Percentiles rank a stretch among this genome's conserved stretches.
Conservation (phyloP, 169 alveolate species). For the Eimeria zaria region DNA sequence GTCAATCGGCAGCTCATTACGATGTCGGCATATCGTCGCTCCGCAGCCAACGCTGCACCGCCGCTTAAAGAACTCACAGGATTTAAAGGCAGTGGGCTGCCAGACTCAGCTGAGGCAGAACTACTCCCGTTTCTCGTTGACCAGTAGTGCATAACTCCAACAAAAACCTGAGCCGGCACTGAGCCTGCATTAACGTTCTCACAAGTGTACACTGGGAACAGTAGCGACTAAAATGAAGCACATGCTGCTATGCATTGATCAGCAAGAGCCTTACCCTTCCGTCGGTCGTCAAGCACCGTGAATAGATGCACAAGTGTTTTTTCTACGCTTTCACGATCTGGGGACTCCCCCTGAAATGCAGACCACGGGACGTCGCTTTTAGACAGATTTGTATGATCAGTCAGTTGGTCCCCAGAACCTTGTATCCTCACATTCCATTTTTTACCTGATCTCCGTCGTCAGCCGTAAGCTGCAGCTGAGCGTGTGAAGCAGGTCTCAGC, state of each 20-base stretch:
- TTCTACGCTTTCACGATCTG: conserved; percentile 83
- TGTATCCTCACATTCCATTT: no score
- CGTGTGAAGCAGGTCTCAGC: conserved; percentile 2
- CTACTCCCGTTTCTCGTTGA: neutral
- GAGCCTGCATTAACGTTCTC: conserved; percentile 42
- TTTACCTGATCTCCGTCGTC: conserved; percentile 67
- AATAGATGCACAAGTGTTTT: conserved; percentile 82
- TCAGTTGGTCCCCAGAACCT: neutral
- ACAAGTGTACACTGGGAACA: neutral
- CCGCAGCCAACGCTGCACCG: conserved; percentile 83
- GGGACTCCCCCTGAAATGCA: conserved; percentile 72
- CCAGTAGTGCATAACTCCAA: conserved; percentile 71
- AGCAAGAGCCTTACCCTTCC: conserved; percentile 31
- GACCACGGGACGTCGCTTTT: neutral
- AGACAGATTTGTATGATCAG: neutral
- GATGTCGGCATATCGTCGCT: conserved; percentile 81
- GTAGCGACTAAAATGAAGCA: neutral
- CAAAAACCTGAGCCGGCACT: conserved; percentile 75
- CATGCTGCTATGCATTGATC: neutral
- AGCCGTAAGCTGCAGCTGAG: neutral
- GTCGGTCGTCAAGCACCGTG: conserved; percentile 81
- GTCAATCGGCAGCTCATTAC: conserved; percentile 80
- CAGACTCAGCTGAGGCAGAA: neutral
- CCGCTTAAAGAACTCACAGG: conserved; percentile 24
- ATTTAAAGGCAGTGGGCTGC: conserved; percentile 3